Conservation (phyloP, 148 eudicot genomes). For the Chenopodium berlandieri region DNA sequence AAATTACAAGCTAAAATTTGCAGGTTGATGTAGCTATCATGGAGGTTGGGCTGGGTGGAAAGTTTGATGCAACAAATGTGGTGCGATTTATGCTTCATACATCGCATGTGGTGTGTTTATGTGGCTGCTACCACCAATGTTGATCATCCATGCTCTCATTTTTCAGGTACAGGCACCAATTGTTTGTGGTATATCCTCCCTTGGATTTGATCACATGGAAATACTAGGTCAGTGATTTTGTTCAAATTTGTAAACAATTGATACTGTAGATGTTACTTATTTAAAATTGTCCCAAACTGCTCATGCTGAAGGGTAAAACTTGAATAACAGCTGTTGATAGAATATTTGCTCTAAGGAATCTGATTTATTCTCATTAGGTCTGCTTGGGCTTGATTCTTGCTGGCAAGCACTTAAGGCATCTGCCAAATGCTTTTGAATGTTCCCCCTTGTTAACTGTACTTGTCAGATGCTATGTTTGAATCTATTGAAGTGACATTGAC, state of each 20-base stretch:
- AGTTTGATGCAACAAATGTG: slow-evolving; percentile 97
- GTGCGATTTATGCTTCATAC: slow-evolving; percentile 37
- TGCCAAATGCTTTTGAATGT: background rate
- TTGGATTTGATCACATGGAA: slow-evolving; percentile 99
- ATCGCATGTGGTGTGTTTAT: background rate
- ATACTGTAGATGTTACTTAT: background rate
- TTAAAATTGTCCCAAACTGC: background rate
- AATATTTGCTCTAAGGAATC: too few species aligned
- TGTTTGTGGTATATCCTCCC: slow-evolving; percentile 95
- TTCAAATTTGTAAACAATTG: background rate
- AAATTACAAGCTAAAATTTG: slow-evolving; percentile 12
- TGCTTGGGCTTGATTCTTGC: background rate
- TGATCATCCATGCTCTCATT: slow-evolving; percentile 14
- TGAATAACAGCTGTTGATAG: background rate
- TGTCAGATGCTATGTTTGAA: background rate
- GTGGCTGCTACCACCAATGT: slow-evolving; percentile 4
- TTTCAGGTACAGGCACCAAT: slow-evolving; percentile 82
- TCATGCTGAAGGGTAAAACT: background rate
- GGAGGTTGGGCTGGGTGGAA: slow-evolving; percentile 99
- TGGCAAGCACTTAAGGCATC: background rate
- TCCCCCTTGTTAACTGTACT: background rate
- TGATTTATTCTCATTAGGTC: background rate
- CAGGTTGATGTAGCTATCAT: slow-evolving; percentile 97
- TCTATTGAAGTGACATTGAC: too few species aligned
- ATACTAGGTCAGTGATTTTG: slow-evolving; percentile 77